These are phyloP conservation scores for Sporothrix schenckii DNA, from an alignment of 2,329 filamentous ascomycete genomes.

Conservation along the genomic window DNA sequence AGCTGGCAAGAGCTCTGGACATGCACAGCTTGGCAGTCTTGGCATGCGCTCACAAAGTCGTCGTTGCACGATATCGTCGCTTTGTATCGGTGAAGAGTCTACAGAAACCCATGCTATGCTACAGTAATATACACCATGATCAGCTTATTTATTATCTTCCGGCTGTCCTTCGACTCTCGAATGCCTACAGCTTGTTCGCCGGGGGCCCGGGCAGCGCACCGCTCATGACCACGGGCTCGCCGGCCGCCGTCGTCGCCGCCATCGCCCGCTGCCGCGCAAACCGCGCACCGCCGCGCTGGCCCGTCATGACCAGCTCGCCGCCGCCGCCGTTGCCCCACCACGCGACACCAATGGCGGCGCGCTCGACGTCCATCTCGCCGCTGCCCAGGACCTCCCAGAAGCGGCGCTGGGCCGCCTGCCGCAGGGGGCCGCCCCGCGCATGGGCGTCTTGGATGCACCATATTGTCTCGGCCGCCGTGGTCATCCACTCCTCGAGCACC, in stretches of 20 bases:
- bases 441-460: slow-evolving; percentile 58
- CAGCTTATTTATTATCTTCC: no score
- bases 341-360: slow-evolving; percentile 73
- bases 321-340: slow-evolving; percentile 76
- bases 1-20: not conserved
- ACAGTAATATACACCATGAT: not conserved
- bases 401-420: slow-evolving; percentile 66
- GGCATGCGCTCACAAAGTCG: not conserved
- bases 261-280: slow-evolving; percentile 31
- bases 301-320: slow-evolving; percentile 53
- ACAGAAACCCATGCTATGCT: slow-evolving; percentile 15
- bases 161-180: no score
- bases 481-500: slow-evolving; percentile 79
- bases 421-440: slow-evolving; percentile 56
- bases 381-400: slow-evolving; percentile 79
- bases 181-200: slow-evolving; percentile 44
- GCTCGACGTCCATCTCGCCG: slow-evolving; percentile 87
- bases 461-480: slow-evolving; percentile 68
- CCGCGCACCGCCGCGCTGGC: slow-evolving; percentile 32
- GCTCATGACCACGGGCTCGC: slow-evolving; percentile 28
- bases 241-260: slow-evolving; percentile 47
- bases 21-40: slow-evolving; percentile 5
- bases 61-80: not conserved
- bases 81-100: not conserved
- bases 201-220: slow-evolving; percentile 45